phyloP scores from a whole-genome alignment of 1,284 basidiomycete species.

The Malassezia sympodialis region DNA sequence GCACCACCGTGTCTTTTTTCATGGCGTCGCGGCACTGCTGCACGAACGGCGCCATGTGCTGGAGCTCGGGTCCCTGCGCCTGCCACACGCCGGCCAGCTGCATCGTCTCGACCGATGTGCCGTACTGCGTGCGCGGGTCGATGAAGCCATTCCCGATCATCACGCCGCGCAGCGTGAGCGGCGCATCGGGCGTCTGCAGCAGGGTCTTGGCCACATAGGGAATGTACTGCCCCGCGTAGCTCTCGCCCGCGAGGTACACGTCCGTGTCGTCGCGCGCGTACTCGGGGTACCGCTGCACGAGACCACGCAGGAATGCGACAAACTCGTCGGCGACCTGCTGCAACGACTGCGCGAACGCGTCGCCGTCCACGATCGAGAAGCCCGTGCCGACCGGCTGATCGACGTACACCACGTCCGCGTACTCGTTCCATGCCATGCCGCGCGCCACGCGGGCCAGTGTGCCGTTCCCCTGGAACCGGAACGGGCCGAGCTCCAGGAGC shows the following conservation, averaged over 20 bases:
- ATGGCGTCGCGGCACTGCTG: constrained; percentile 57
- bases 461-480: constrained; percentile 63
- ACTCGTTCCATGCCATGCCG: constrained; percentile 96
- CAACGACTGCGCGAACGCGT: constrained; percentile 63
- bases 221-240: constrained; percentile 34
- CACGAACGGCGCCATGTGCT: constrained; percentile 49
- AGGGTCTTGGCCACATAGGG: constrained; percentile 62
- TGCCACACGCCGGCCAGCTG: constrained; percentile 69
- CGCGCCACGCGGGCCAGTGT: constrained; percentile 59
- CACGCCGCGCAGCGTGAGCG: constrained; percentile 59
- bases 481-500: constrained; percentile 96
- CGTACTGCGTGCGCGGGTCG: constrained; percentile 76
- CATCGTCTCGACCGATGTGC: constrained; percentile 77
- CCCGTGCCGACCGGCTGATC: constrained; percentile 96
- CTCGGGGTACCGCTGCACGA: constrained; percentile 84
- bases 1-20: constrained; percentile 18
- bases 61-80: constrained; percentile 57
- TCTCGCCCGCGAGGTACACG: constrained; percentile 25
- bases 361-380: constrained; percentile 75
- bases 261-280: constrained; percentile 53
- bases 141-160: constrained; percentile 98
- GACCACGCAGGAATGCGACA: constrained; percentile 71
- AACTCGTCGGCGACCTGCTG: constrained; percentile 68
- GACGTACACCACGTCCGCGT: constrained; percentile 90
- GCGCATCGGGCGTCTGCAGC: constrained; percentile 58